These are phyloP conservation scores for Apostasia ramifera DNA, from an alignment of 106 monocot genomes.

Conservation along the genomic window DNA sequence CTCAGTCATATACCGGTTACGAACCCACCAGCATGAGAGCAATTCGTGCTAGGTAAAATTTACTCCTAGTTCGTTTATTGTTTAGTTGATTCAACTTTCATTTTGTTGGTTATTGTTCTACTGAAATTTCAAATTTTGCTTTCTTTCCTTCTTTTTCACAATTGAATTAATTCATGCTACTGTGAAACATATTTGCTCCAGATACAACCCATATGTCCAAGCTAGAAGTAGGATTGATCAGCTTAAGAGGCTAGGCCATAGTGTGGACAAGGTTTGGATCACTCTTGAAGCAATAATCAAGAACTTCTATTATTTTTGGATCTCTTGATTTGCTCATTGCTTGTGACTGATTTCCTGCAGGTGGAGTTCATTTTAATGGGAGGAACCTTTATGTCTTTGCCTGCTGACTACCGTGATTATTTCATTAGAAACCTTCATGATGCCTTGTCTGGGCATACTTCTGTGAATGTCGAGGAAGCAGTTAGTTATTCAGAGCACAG, in stretches of 20 bases:
- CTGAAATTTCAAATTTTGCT: too few relatives aligned
- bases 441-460: slow-evolving; percentile 96
- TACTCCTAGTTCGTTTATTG: not conserved
- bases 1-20: slow-evolving; percentile 97
- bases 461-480: slow-evolving; percentile 95
- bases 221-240: slow-evolving; percentile 98
- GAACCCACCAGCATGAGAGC: slow-evolving; percentile 99
- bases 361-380: slow-evolving; percentile 99
- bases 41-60: slow-evolving; percentile 78
- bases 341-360: slow-evolving; percentile 22
- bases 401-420: slow-evolving; percentile 97
- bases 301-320: not conserved
- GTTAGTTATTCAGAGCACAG: slow-evolving; percentile 92
- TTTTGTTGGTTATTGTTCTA: not conserved
- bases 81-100: not conserved
- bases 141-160: too few relatives aligned
- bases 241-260: slow-evolving; percentile 94
- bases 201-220: slow-evolving; percentile 99
- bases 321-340: not conserved
- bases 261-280: slow-evolving; percentile 86
- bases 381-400: slow-evolving; percentile 98
- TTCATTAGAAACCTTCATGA: slow-evolving; percentile 98
- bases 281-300: too few relatives aligned
- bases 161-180: too few relatives aligned
- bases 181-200: slow-evolving; percentile 13